These are phyloP conservation scores for Moesziomyces aphidis DNA, from an alignment of 1,284 basidiomycete species.

Conservation along the genomic window DNA sequence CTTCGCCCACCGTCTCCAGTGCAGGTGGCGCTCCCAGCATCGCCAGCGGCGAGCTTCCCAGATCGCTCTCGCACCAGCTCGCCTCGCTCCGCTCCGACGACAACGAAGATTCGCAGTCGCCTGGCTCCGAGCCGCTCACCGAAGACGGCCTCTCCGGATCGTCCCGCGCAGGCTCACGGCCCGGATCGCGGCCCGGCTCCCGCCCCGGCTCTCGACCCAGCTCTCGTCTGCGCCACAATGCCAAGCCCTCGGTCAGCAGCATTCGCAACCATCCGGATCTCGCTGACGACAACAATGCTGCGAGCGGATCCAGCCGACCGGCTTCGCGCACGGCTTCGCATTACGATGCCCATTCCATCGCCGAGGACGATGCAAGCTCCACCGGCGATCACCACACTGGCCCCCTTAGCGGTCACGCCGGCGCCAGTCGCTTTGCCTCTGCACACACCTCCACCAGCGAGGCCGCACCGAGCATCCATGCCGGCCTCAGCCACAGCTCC, in stretches of 20 bases:
- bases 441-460: conserved; percentile 6
- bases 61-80: conserved; percentile 24
- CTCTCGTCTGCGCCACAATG: conserved; percentile 32
- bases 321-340: conserved; percentile 23
- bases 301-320: conserved; percentile 28
- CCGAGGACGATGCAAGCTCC: conserved; percentile 22
- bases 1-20: conserved; percentile 10
- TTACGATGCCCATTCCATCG: conserved; percentile 13
- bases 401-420: conserved; percentile 31
- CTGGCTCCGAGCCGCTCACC: conserved; percentile 22
- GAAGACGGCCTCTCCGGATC: conserved; percentile 30
- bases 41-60: conserved; percentile 11
- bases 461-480: conserved; percentile 6
- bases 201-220: conserved; percentile 26
- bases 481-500: conserved; percentile 1
- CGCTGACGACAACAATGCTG: conserved; percentile 11
- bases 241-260: conserved; percentile 29
- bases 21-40: neutral
- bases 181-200: conserved; percentile 25
- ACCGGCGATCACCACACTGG: conserved; percentile 17
- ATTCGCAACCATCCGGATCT: conserved; percentile 15
- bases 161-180: conserved; percentile 18
- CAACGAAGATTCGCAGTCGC: conserved; percentile 32
- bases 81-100: conserved; percentile 11
- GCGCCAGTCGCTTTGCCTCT: conserved; percentile 20